Evolutionary conservation across 2,329 filamentous ascomycete species (phyloP).

Genomic region (Tolypocladium ophioglossoides): DNA sequence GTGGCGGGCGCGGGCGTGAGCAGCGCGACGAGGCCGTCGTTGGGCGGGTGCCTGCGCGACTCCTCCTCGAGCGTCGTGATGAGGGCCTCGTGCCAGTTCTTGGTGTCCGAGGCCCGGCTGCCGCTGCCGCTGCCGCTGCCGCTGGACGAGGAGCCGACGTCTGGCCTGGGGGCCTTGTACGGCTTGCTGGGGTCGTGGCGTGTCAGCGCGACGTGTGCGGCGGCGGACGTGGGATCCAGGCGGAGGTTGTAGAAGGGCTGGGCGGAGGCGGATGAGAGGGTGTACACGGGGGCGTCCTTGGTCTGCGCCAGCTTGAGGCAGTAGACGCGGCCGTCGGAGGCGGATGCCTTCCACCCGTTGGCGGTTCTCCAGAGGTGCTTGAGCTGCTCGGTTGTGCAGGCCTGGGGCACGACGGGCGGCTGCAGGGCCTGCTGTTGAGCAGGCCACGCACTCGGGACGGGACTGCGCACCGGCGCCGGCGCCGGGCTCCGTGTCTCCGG

Average conservation of each 20-base stretch:
- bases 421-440: constrained; percentile 23
- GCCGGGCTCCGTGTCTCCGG: background rate
- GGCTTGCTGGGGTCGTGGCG: constrained; percentile 50
- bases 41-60: constrained; percentile 39
- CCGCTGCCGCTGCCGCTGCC: constrained; percentile 15
- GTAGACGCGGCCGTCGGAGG: constrained; percentile 47
- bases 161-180: constrained; percentile 32
- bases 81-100: constrained; percentile 48
- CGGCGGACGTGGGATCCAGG: constrained; percentile 52
- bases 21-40: constrained; percentile 55
- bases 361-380: constrained; percentile 57
- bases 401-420: constrained; percentile 34
- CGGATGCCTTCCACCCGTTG: constrained; percentile 57
- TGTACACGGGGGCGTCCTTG: constrained; percentile 54
- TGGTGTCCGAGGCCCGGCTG: constrained; percentile 24
- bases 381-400: constrained; percentile 50
- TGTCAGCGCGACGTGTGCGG: constrained; percentile 48
- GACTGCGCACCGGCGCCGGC: constrained; percentile 11
- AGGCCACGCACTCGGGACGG: constrained; percentile 14
- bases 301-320: constrained; percentile 46
- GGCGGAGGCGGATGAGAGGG: constrained; percentile 43
- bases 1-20: constrained; percentile 58
- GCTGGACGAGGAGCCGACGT: constrained; percentile 12
- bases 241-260: constrained; percentile 60
- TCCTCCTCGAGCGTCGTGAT: constrained; percentile 47